Percentiles rank a stretch among this genome's conserved stretches.
phyloP scores from a whole-genome alignment of 2,329 filamentous ascomycete species.

The Aspergillus hiratsukae region DNA sequence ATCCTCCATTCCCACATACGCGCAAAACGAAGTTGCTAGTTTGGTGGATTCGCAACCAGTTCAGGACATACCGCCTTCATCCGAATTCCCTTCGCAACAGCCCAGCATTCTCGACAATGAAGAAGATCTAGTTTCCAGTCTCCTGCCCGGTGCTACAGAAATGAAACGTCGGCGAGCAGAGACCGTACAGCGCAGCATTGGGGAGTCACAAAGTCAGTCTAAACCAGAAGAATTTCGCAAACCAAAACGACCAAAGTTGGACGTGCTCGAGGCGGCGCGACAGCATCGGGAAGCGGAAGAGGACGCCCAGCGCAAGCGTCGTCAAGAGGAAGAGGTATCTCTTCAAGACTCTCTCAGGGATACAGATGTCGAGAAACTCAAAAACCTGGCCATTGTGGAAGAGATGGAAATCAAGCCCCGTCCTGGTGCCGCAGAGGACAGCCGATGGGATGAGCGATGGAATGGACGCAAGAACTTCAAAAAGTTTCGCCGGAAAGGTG shows the following conservation, averaged over 20 bases:
- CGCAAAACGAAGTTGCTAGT: conserved; percentile 23
- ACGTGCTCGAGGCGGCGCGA: conserved; percentile 63
- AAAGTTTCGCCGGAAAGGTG: conserved; percentile 56
- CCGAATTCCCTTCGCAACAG: conserved; percentile 25
- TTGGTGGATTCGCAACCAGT: conserved; percentile 8
- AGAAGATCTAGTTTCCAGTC: conserved; percentile 62
- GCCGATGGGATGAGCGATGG: conserved; percentile 83
- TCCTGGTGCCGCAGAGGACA: conserved; percentile 36
- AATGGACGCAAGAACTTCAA: conserved; percentile 97
- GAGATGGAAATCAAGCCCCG: conserved; percentile 60
- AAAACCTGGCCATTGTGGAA: conserved; percentile 70
- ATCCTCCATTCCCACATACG: conserved; percentile 35
- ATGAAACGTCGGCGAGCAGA: conserved; percentile 74
- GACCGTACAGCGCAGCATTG: conserved; percentile 48
- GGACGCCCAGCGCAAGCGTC: conserved; percentile 50
- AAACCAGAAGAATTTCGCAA: conserved; percentile 35
- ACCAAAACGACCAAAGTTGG: conserved; percentile 55
- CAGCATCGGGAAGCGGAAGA: conserved; percentile 51
- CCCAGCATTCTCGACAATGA: conserved; percentile 25
- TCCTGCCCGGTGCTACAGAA: conserved; percentile 71
- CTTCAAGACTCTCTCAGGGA: conserved; percentile 54
- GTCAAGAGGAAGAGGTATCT: conserved; percentile 64
- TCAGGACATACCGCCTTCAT: conserved; percentile 18
- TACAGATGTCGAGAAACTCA: conserved; percentile 68
- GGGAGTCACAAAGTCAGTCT: conserved; percentile 14